These are phyloP conservation scores for Kentomonas sorsogonicus DNA, from an alignment of 208 protist species.

Conservation along the genomic window DNA sequence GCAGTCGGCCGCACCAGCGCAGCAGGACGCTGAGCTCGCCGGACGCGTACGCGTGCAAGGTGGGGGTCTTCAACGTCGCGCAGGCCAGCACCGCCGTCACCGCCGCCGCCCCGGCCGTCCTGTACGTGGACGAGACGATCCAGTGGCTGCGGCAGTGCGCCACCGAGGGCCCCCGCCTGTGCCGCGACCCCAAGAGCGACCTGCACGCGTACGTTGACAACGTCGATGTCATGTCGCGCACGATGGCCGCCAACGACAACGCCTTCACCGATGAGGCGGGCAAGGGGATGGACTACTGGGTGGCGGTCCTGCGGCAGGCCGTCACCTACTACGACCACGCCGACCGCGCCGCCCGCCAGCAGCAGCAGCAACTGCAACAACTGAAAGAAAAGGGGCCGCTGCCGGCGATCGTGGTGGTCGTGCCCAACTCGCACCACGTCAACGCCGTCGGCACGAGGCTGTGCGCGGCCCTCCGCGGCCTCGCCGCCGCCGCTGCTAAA, in stretches of 20 bases:
- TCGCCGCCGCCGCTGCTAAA: neutral
- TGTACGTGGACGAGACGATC: conserved; percentile 79
- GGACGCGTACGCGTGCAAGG: too few relatives aligned
- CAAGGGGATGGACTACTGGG: too few relatives aligned
- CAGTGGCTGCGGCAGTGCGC: conserved; percentile 76
- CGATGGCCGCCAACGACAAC: conserved; percentile 57
- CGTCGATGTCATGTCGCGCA: conserved; percentile 67
- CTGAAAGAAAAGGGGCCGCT: conserved; percentile 13
- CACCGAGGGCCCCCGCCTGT: conserved; percentile 59
- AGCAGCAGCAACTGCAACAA: conserved; percentile 7
- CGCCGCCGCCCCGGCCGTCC: conserved; percentile 15
- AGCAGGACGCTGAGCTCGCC: neutral
- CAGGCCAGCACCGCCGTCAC: conserved; percentile 6
- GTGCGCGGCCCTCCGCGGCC: conserved; percentile 8
- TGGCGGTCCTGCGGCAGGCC: conserved; percentile 38
- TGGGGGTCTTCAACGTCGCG: neutral
- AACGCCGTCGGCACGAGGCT: conserved; percentile 15
- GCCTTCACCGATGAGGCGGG: conserved; percentile 59
- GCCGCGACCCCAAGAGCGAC: conserved; percentile 44
- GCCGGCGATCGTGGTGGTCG: conserved; percentile 22
- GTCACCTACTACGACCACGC: conserved; percentile 57
- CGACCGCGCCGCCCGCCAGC: conserved; percentile 20
- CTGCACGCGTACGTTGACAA: conserved; percentile 58
- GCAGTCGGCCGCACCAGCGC: neutral
- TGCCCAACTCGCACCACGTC: conserved; percentile 20